phyloP scores from a whole-genome alignment of 108 stramenopile genomes.

The Phaeodactylum tricornutum region DNA sequence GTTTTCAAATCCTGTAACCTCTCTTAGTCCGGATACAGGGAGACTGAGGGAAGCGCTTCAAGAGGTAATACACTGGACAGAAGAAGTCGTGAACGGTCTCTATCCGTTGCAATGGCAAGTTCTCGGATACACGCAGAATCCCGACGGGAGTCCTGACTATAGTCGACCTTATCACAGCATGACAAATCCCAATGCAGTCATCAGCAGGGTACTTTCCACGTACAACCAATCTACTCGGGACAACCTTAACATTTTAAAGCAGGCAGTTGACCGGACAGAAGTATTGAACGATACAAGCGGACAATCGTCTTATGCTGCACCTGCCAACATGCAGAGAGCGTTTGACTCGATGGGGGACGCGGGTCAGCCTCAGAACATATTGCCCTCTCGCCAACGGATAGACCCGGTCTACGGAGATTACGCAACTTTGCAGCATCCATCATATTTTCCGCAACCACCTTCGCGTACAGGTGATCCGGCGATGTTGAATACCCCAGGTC shows the following conservation, averaged over 20 bases:
- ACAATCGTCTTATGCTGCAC: not conserved
- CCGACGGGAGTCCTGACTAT: slow-evolving; percentile 41
- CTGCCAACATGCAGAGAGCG: no score
- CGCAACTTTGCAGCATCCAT: no score
- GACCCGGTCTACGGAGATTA: no score
- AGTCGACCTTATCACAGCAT: slow-evolving; percentile 47
- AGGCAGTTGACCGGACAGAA: slow-evolving; percentile 27
- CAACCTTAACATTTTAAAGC: slow-evolving; percentile 21
- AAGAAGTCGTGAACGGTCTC: slow-evolving; percentile 48
- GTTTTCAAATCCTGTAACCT: no score
- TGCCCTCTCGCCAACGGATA: no score
- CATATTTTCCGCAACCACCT: no score
- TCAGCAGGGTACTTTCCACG: slow-evolving; percentile 22
- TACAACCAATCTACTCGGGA: slow-evolving; percentile 34
- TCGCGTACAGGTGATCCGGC: no score
- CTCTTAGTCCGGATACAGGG: slow-evolving; percentile 8
- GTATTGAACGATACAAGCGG: not conserved
- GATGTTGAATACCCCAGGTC: no score
- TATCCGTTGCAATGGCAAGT: slow-evolving; percentile 48
- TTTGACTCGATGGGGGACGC: no score
- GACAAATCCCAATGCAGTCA: slow-evolving; percentile 38
- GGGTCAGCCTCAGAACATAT: no score
- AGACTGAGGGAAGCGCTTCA: slow-evolving; percentile 33
- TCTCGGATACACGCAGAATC: slow-evolving; percentile 40
- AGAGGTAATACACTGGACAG: slow-evolving; percentile 41